Evolutionary conservation across 2,329 filamentous ascomycete genomes (phyloP).

Genomic region (Alternaria arbusti): DNA sequence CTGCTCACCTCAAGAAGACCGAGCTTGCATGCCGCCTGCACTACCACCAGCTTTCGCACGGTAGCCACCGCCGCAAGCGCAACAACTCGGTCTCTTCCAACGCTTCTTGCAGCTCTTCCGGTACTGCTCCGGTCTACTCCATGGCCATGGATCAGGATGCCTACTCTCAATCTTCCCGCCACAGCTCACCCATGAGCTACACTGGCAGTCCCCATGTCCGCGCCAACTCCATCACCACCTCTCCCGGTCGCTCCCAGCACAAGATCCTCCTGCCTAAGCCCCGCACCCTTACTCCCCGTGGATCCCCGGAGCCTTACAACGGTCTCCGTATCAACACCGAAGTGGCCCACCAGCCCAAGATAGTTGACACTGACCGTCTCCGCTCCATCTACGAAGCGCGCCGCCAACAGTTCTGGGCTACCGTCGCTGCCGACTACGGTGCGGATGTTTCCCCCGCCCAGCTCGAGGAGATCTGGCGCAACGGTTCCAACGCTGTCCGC

Average conservation of each 20-base stretch:
- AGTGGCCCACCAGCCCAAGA: slow-evolving; percentile 51
- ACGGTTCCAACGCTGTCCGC: slow-evolving; percentile 38
- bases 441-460: slow-evolving; percentile 65
- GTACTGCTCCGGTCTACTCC: slow-evolving; percentile 48
- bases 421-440: slow-evolving; percentile 75
- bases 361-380: slow-evolving; percentile 71
- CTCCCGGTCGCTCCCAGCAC: slow-evolving; percentile 61
- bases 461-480: slow-evolving; percentile 73
- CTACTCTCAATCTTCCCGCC: slow-evolving; percentile 47
- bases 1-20: slow-evolving; percentile 83
- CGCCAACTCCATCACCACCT: slow-evolving; percentile 50
- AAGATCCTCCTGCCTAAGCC: slow-evolving; percentile 69
- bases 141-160: slow-evolving; percentile 45
- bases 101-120: slow-evolving; percentile 50
- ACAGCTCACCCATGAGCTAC: slow-evolving; percentile 54
- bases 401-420: slow-evolving; percentile 74
- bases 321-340: slow-evolving; percentile 55
- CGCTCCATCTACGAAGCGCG: slow-evolving; percentile 73
- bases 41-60: slow-evolving; percentile 84
- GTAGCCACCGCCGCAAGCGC: slow-evolving; percentile 79
- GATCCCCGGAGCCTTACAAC: slow-evolving; percentile 47
- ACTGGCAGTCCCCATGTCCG: slow-evolving; percentile 48
- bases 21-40: slow-evolving; percentile 86
- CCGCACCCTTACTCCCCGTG: slow-evolving; percentile 50
- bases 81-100: slow-evolving; percentile 71